These are phyloP conservation scores for Globisporangium spiculum DNA, from an alignment of 352 stramenopile species.

Conservation along the genomic window DNA sequence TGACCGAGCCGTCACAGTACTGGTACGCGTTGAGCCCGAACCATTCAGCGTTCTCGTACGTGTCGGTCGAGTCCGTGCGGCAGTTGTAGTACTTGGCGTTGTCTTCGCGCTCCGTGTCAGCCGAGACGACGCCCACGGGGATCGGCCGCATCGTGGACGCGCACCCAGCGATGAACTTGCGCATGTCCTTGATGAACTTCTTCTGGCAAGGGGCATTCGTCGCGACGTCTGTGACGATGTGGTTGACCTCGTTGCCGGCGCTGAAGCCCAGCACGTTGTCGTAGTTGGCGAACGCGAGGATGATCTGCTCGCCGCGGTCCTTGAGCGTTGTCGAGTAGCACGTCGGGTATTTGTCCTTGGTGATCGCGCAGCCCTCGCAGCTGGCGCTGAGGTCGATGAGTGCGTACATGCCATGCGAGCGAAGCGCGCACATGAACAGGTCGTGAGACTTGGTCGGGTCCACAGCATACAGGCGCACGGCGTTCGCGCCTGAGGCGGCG, in stretches of 20 bases:
- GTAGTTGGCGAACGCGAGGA: slow-evolving; percentile 81
- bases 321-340: slow-evolving; percentile 67
- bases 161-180: slow-evolving; percentile 58
- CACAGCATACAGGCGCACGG: slow-evolving; percentile 80
- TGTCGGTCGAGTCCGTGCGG: slow-evolving; percentile 56
- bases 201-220: slow-evolving; percentile 85
- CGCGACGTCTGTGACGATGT: slow-evolving; percentile 35
- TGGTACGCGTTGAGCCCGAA: slow-evolving; percentile 87
- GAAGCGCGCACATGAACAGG: slow-evolving; percentile 86
- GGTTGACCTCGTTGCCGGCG: slow-evolving; percentile 82
- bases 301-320: slow-evolving; percentile 68
- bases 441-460: slow-evolving; percentile 81
- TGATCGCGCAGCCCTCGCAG: slow-evolving; percentile 59
- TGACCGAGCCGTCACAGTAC: slow-evolving; percentile 58
- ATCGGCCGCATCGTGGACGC: slow-evolving; percentile 52
- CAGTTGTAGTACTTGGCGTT: slow-evolving; percentile 89
- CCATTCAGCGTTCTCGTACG: slow-evolving; percentile 80
- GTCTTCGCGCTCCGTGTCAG: slow-evolving; percentile 55
- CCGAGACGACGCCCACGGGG: slow-evolving; percentile 72
- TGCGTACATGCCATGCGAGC: slow-evolving; percentile 69
- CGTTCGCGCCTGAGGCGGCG: slow-evolving; percentile 63
- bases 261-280: slow-evolving; percentile 82
- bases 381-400: slow-evolving; percentile 56
- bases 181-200: slow-evolving; percentile 87
- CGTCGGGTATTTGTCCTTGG: slow-evolving; percentile 38